Conservation (phyloP, 495 filamentous ascomycete genomes). For the Trichocladium antarcticum region DNA sequence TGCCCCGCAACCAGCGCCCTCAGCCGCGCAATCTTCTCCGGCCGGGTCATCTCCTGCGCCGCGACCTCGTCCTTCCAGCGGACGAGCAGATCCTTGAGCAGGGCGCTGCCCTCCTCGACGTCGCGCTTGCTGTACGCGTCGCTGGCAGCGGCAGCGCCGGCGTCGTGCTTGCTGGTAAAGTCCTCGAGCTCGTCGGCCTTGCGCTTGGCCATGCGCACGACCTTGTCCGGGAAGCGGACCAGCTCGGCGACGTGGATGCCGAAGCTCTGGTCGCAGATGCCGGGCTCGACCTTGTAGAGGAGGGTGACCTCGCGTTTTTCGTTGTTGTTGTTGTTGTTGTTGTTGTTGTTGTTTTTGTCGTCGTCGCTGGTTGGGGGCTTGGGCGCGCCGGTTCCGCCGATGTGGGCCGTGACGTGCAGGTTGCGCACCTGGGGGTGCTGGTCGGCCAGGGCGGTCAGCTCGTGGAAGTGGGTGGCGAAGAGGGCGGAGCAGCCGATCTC, state of each 20-base stretch:
- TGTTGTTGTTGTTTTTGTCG: constrained; percentile 12
- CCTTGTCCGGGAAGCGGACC: constrained; percentile 94
- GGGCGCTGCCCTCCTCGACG: constrained; percentile 75
- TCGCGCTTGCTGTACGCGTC: constrained; percentile 64
- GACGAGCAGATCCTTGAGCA: constrained; percentile 75
- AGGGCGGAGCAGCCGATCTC: constrained; percentile 88
- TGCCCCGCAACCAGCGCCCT: constrained; percentile 66
- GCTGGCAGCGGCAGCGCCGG: constrained; percentile 32
- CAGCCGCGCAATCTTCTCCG: constrained; percentile 71
- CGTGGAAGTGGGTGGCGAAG: constrained; percentile 98
- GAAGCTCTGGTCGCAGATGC: constrained; percentile 93
- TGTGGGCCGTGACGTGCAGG: constrained; percentile 91
- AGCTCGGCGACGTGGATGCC: constrained; percentile 98
- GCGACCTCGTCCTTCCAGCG: constrained; percentile 84
- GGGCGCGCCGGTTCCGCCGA: constrained; percentile 51
- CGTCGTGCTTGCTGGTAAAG: constrained; percentile 58
- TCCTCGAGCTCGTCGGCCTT: constrained; percentile 98
- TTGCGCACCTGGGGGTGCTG: constrained; percentile 81
- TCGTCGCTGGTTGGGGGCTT: no score
- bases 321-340: not conserved
- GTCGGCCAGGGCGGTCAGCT: constrained; percentile 82
- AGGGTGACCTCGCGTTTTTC: constrained; percentile 81
- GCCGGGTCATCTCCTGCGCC: constrained; percentile 48
- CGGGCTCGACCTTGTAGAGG: constrained; percentile 89
- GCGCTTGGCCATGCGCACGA: constrained; percentile 95